phyloP scores from a whole-genome alignment of 2,329 filamentous ascomycete genomes.

The Cercospora zeae-maydis region DNA sequence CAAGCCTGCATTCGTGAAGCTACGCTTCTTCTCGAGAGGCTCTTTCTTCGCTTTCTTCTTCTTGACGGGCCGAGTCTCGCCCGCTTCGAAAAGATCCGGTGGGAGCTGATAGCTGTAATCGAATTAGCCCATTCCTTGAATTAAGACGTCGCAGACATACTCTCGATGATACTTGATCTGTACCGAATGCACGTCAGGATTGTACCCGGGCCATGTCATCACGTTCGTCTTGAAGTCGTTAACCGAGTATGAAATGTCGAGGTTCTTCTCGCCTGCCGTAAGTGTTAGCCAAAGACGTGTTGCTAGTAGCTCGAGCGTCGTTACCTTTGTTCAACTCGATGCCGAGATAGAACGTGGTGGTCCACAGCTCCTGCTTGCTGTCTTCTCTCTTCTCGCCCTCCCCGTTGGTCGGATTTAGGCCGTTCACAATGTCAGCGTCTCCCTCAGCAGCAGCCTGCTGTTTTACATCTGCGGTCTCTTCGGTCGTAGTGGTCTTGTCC shows the following conservation, averaged over 20 bases:
- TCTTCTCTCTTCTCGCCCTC: constrained; percentile 36
- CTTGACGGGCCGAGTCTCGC: constrained; percentile 57
- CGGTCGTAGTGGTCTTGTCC: constrained; percentile 54
- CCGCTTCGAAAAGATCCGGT: constrained; percentile 79
- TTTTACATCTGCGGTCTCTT: constrained; percentile 48
- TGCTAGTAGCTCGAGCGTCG: background rate
- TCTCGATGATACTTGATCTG: constrained; percentile 80
- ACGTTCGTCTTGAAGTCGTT: constrained; percentile 83
- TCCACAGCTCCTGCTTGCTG: constrained; percentile 62
- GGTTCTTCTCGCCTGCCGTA: constrained; percentile 59
- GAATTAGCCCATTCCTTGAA: constrained; percentile 22
- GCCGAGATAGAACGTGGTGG: constrained; percentile 91
- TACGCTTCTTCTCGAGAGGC: constrained; percentile 41
- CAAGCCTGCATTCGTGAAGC: constrained; percentile 43
- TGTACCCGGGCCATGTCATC: constrained; percentile 69
- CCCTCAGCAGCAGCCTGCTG: constrained; percentile 47
- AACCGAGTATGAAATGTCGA: constrained; percentile 78
- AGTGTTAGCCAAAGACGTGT: constrained; percentile 8
- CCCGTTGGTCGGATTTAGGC: constrained; percentile 32
- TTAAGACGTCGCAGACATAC: constrained; percentile 51
- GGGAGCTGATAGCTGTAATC: constrained; percentile 74
- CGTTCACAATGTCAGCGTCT: constrained; percentile 32
- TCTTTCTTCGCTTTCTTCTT: constrained; percentile 42
- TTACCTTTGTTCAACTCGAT: constrained; percentile 60
- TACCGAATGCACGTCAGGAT: constrained; percentile 71